A percentile compares a stretch with the other conserved stretches of the same genome.
phyloP scores from a whole-genome alignment of 2,329 filamentous ascomycete genomes.

The Fusarium sp. region DNA sequence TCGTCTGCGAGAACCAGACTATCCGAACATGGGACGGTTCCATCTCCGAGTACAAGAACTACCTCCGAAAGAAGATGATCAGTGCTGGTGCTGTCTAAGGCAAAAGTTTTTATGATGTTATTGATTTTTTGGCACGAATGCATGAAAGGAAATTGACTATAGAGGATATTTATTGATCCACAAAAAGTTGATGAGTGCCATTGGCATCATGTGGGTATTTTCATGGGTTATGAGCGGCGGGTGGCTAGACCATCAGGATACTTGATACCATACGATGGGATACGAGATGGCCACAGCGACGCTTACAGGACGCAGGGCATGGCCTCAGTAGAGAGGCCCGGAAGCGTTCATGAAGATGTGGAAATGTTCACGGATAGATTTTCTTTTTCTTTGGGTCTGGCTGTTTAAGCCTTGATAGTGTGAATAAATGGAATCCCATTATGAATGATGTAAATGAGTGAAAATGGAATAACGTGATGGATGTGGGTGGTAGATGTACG shows the following conservation, averaged over 20 bases:
- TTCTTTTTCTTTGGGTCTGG: conserved; percentile 48
- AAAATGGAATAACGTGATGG: no score
- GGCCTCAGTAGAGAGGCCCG: conserved; percentile 50
- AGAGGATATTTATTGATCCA: conserved; percentile 46
- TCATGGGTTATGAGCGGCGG: conserved; percentile 48
- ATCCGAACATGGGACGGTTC: conserved; percentile 88
- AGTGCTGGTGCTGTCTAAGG: conserved; percentile 84
- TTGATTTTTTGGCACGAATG: conserved; percentile 41
- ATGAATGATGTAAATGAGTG: not conserved
- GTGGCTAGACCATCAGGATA: conserved; percentile 48
- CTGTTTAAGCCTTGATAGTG: conserved; percentile 44
- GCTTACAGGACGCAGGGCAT: conserved; percentile 49
- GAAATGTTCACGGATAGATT: conserved; percentile 54
- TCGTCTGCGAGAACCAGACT: conserved; percentile 98
- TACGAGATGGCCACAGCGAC: conserved; percentile 42
- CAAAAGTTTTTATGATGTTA: conserved; percentile 25
- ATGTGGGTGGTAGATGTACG: not conserved
- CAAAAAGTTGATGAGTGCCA: conserved; percentile 49
- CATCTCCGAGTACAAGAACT: conserved; percentile 97
- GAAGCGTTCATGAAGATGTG: conserved; percentile 50
- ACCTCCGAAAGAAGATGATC: conserved; percentile 99
- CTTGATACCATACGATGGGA: conserved; percentile 44
- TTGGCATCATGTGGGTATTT: conserved; percentile 48
- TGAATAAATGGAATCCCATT: conserved; percentile 42
- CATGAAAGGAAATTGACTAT: conserved; percentile 49